Conservation (phyloP, 2,329 filamentous ascomycete genomes). For the Aotearoamyces nothofagi region DNA sequence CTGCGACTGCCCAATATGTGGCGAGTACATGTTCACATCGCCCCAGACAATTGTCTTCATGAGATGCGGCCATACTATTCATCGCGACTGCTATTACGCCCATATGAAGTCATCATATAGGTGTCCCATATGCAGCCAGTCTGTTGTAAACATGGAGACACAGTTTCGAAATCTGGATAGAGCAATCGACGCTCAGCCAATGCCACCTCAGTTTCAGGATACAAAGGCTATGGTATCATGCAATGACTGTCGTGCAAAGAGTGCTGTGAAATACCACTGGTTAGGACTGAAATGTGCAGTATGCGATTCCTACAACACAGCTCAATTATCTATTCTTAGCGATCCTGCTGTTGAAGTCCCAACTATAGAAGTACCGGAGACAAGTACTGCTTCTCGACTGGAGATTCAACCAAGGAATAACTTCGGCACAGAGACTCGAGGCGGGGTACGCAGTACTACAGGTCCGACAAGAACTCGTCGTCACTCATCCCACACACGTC, state of each 20-base stretch:
- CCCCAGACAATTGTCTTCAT: constrained; percentile 82
- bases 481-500: constrained; percentile 16
- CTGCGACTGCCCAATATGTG: constrained; percentile 92
- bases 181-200: constrained; percentile 76
- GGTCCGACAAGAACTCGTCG: constrained; percentile 11
- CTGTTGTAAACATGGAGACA: constrained; percentile 92
- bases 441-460: too few relatives aligned
- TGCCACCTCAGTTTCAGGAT: constrained; percentile 71
- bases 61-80: constrained; percentile 91
- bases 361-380: constrained; percentile 7
- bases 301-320: constrained; percentile 56
- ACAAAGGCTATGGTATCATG: constrained; percentile 76
- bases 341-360: constrained; percentile 16
- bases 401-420: too few relatives aligned
- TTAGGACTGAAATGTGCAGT: constrained; percentile 77
- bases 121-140: constrained; percentile 93
- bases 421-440: too few relatives aligned
- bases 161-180: constrained; percentile 86
- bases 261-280: constrained; percentile 84
- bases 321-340: constrained; percentile 45
- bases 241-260: constrained; percentile 87
- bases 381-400: constrained; percentile 3
- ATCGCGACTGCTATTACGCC: constrained; percentile 75
- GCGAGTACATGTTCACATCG: constrained; percentile 92
- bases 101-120: constrained; percentile 87